Evolutionary conservation across 2,329 filamentous ascomycete species (phyloP).

Genomic region (Cladosporium sp.): DNA sequence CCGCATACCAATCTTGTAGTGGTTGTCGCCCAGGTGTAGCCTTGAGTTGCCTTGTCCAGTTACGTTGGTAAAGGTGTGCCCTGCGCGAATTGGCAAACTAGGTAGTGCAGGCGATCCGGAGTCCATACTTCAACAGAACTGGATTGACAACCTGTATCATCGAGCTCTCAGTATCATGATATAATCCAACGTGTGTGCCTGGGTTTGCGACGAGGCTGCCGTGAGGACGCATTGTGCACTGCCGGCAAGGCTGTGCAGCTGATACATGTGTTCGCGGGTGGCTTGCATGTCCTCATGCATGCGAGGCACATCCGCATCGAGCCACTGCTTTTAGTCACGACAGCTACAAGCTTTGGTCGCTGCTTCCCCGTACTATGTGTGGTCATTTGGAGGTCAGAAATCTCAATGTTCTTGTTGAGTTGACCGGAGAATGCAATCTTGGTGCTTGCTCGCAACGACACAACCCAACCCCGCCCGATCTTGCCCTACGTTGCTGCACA

Average conservation of each 20-base stretch:
- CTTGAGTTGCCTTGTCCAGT: background rate
- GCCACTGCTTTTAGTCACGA: background rate
- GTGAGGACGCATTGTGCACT: no score
- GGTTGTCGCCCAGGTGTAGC: background rate
- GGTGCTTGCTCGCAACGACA: no score
- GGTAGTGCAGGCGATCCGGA: background rate
- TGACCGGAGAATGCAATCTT: no score
- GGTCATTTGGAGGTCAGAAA: background rate
- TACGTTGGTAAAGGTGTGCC: background rate
- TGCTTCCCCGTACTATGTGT: background rate
- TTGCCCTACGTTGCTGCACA: no score
- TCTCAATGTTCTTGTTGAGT: no score
- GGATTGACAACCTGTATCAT: background rate
- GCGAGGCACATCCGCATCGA: background rate
- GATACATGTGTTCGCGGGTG: background rate
- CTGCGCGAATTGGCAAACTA: background rate
- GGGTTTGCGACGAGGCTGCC: background rate
- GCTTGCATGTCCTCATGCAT: background rate
- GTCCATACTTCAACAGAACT: background rate
- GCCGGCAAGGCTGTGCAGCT: background rate
- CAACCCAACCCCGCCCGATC: no score
- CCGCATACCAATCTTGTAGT: background rate
- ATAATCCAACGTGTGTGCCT: fast-evolving
- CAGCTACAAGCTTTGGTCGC: background rate
- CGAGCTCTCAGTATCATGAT: background rate